Conservation (phyloP, 2,329 filamentous ascomycete genomes). For the Anisogramma anomala region DNA sequence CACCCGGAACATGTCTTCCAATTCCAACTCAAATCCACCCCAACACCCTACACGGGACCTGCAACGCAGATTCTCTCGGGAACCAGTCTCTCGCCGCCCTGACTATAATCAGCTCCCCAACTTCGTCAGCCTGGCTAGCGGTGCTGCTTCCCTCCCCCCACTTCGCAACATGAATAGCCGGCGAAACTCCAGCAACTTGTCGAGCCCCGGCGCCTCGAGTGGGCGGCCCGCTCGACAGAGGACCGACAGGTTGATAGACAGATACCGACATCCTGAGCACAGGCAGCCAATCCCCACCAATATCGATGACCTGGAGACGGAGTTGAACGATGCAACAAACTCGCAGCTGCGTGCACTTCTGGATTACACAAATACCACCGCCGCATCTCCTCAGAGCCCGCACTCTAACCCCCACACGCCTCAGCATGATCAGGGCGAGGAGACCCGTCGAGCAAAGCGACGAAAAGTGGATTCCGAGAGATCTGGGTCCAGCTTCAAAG, state of each 20-base stretch:
- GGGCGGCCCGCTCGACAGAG: conserved; percentile 18
- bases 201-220: conserved; percentile 17
- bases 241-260: conserved; percentile 21
- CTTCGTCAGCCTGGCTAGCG: conserved; percentile 13
- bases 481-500: conserved; percentile 35
- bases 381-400: conserved; percentile 22
- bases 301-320: conserved; percentile 28
- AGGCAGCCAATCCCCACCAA: conserved; percentile 16
- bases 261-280: conserved; percentile 16
- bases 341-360: conserved; percentile 32
- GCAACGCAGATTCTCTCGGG: conserved; percentile 27
- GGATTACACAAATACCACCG: conserved; percentile 21
- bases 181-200: conserved; percentile 18
- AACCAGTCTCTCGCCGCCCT: conserved; percentile 21
- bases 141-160: conserved; percentile 25
- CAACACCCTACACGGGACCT: conserved; percentile 21
- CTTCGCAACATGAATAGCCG: conserved; percentile 25
- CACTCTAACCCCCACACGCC: conserved; percentile 25
- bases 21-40: conserved; percentile 6
- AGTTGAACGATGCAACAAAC: conserved; percentile 32
- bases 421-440: conserved; percentile 32
- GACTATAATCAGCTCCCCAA: conserved; percentile 17
- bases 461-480: conserved; percentile 59
- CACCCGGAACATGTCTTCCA: conserved; percentile 26
- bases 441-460: conserved; percentile 49